Evolutionary conservation across 75 land plant species (phyloP).

Genomic region (Selaginella moellendorffii): DNA sequence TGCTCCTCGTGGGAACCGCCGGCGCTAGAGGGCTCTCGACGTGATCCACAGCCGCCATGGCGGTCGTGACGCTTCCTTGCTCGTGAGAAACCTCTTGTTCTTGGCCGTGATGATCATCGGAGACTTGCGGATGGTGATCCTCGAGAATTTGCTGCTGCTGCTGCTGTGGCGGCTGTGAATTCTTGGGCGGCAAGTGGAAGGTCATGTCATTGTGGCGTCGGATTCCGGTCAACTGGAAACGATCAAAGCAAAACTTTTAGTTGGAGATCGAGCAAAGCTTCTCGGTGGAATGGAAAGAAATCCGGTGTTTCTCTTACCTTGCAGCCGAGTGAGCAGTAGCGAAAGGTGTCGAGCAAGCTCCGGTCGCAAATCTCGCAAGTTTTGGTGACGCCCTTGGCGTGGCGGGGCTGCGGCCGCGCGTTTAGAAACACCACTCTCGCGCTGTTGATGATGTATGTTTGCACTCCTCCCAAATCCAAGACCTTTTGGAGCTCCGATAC

Average conservation of each 20-base stretch:
- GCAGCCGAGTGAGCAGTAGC: constrained; percentile 65
- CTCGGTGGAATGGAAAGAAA: no score
- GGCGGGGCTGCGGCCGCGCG: constrained; percentile 54
- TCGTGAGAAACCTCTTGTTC: no score
- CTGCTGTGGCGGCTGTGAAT: constrained; percentile 10
- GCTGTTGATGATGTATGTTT: constrained; percentile 67
- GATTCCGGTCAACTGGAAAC: constrained; percentile 51
- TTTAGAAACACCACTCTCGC: constrained; percentile 68
- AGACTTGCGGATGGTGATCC: no score
- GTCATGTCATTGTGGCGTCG: constrained; percentile 47
- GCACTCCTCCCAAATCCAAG: constrained; percentile 42
- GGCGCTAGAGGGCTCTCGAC: background rate
- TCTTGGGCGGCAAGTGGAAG: constrained; percentile 36
- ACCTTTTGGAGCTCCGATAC: constrained; percentile 54
- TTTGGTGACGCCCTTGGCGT: constrained; percentile 55
- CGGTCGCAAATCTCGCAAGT: constrained; percentile 55
- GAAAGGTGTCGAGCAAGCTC: constrained; percentile 44
- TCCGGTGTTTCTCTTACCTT: constrained; percentile 28
- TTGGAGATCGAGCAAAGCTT: background rate
- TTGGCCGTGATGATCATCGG: no score
- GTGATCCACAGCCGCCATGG: background rate
- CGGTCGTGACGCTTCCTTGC: background rate
- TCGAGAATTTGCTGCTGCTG: background rate
- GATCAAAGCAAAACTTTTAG: background rate
- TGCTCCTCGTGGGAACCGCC: background rate